phyloP scores from a whole-genome alignment of 345 rosid genomes.

The Fremontodendron californicum region DNA sequence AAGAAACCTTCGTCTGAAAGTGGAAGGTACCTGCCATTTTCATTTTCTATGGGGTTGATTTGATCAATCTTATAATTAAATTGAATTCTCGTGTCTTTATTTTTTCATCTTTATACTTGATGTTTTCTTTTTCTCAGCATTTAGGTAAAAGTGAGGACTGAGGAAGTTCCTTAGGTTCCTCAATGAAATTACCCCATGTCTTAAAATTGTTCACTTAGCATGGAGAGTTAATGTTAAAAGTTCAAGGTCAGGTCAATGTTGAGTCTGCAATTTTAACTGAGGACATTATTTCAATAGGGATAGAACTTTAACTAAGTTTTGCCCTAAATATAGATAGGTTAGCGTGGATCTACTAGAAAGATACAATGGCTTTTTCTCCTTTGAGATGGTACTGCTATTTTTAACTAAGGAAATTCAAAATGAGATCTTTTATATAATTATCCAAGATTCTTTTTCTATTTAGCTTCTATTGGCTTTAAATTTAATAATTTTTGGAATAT shows the following conservation, averaged over 20 bases:
- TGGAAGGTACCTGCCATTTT: constrained; percentile 56
- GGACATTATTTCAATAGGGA: not conserved
- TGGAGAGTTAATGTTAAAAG: not conserved
- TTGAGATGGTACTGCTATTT: not conserved
- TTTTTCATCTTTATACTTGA: not conserved
- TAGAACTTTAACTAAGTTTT: not conserved
- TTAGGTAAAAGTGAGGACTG: no score
- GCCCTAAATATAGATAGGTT: not conserved
- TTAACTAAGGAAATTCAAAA: not conserved
- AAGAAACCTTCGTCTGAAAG: constrained; percentile 61
- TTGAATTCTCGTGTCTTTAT: not conserved
- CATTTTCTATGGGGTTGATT: constrained; percentile 8
- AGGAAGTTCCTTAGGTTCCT: not conserved
- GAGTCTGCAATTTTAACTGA: not conserved
- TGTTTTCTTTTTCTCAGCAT: not conserved
- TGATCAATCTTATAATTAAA: not conserved
- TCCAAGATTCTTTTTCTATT: not conserved
- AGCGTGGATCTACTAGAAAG: not conserved
- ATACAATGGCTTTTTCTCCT: not conserved
- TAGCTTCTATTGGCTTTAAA: not conserved
- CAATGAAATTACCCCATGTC: not conserved
- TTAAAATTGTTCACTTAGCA: not conserved
- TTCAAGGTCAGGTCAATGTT: not conserved
- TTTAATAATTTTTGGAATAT: not conserved
- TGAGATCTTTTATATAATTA: not conserved